Percentiles rank a stretch among this genome's conserved stretches.
phyloP scores from a whole-genome alignment of 2,329 filamentous ascomycete genomes.

The Penicillium corylophilum region DNA sequence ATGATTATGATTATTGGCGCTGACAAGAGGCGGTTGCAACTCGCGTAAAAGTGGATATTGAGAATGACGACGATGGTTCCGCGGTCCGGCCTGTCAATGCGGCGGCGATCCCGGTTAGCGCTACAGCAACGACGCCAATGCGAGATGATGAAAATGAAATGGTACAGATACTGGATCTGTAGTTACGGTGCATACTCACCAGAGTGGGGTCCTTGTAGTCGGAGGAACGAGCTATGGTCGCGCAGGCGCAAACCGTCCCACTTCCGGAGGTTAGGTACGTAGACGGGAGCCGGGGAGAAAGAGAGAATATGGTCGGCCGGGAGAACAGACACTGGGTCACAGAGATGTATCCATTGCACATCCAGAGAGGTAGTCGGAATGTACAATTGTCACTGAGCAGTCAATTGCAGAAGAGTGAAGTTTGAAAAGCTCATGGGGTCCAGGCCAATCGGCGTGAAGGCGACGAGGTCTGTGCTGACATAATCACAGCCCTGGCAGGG shows the following conservation, averaged over 20 bases:
- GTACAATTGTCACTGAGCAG: not conserved
- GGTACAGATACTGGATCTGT: not conserved
- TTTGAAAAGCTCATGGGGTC: not conserved
- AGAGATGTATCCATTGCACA: conserved; percentile 15
- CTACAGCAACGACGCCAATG: conserved; percentile 7
- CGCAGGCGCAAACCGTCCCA: conserved; percentile 10
- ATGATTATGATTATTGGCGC: conserved; percentile 15
- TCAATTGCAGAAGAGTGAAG: conserved; percentile 6
- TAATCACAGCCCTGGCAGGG: not conserved
- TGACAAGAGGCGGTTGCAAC: conserved; percentile 2
- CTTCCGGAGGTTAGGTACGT: conserved; percentile 8
- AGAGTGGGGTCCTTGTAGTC: not conserved
- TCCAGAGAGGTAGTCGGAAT: not conserved
- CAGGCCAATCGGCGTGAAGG: not conserved
- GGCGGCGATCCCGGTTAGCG: conserved; percentile 16
- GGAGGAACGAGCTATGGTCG: not conserved
- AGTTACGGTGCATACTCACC: not conserved
- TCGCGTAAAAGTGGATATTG: conserved; percentile 15
- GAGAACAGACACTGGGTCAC: conserved; percentile 9
- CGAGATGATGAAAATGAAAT: not conserved
- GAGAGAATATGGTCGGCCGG: conserved; percentile 14
- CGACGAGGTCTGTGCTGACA: not conserved
- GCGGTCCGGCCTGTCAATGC: conserved; percentile 16
- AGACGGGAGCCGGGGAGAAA: conserved; percentile 8
- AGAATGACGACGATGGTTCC: conserved; percentile 20